These are phyloP conservation scores for Starmerella bombi DNA, from an alignment of 805 yeast genomes.

Conservation along the genomic window DNA sequence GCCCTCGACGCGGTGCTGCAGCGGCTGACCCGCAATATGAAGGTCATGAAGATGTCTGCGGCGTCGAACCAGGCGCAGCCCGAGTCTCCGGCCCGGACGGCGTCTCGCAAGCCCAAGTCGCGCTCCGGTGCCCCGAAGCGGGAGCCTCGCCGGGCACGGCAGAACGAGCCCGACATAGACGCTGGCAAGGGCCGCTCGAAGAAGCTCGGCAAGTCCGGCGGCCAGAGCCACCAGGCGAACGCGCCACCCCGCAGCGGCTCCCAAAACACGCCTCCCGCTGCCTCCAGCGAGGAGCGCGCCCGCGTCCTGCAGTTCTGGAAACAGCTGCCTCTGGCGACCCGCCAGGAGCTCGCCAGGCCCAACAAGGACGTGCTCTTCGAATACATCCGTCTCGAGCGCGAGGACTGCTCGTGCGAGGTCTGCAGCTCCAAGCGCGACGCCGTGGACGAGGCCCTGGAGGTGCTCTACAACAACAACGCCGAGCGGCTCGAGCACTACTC, in stretches of 20 bases:
- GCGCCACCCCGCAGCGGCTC: no score
- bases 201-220: no score
- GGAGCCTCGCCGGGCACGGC: no score
- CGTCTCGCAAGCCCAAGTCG: no score
- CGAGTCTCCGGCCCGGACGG: constrained; percentile 24
- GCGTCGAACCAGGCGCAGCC: not conserved
- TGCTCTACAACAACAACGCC: constrained; percentile 55
- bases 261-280: no score
- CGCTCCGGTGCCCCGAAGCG: no score
- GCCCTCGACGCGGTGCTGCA: not conserved
- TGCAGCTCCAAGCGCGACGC: constrained; percentile 65
- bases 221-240: no score
- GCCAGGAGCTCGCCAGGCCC: constrained; percentile 46
- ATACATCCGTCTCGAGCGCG: constrained; percentile 45
- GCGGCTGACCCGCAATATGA: not conserved
- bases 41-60: not conserved
- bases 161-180: no score
- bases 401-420: constrained; percentile 54
- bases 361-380: constrained; percentile 58
- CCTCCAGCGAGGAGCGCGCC: no score
- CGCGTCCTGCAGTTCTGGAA: constrained; percentile 42
- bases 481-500: constrained; percentile 33
- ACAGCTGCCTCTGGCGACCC: constrained; percentile 44
- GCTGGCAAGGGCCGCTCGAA: no score
- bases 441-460: constrained; percentile 64